Evolutionary conservation across 768 basidiomycete genomes (phyloP), one percentile per base, ranked within the genome.

Genomic region (Leccinum subgranulosum): DNA sequence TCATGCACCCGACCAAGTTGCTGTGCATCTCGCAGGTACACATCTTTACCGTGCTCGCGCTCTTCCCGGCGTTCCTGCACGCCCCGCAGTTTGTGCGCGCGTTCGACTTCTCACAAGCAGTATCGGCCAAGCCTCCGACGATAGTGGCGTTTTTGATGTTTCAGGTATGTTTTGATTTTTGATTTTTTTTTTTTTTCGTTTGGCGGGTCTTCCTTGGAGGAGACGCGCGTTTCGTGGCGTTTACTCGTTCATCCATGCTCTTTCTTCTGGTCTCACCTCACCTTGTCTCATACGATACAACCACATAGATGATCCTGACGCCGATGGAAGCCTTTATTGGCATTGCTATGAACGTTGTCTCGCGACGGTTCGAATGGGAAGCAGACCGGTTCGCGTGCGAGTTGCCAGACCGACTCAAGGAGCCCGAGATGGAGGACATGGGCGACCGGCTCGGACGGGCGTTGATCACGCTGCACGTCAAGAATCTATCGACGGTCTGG

Each of bases 401-500:
- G 69, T 78, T 94, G 0, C 80, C 85, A 58, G 80, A 82, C 28
- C 73, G 69, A 58, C 60, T 81, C 39, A 59, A 36, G 0, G 66
- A 47, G 12, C 74, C 80, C 31, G 81, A 81, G 45, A 90, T 91
- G 88, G 79, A 76, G 29, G 88, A 92, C 71, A 90, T 96, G 87
- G 92, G 92, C 11, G 88, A 88, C 21, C 79, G 90, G 31, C 85
- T 98, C 34, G 88, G 87, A 19, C 81, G 85, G 15, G 93, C 95
- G 23, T 78, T 98, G 57, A 83, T 92, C 62, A 80, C 86, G 49
- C 80, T 98, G 21, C 95, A 98, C 67, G 88, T 92, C 57, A 89
- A 95, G 78, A 98, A 98, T 69, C 70, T 97, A 66, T 90, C 89
- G 49, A 94, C 92, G 1, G 90, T 97, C 49, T 93, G 93, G 87